Evolutionary conservation across 2,329 filamentous ascomycete genomes (phyloP).

Genomic region (Epichloe coenophiala): DNA sequence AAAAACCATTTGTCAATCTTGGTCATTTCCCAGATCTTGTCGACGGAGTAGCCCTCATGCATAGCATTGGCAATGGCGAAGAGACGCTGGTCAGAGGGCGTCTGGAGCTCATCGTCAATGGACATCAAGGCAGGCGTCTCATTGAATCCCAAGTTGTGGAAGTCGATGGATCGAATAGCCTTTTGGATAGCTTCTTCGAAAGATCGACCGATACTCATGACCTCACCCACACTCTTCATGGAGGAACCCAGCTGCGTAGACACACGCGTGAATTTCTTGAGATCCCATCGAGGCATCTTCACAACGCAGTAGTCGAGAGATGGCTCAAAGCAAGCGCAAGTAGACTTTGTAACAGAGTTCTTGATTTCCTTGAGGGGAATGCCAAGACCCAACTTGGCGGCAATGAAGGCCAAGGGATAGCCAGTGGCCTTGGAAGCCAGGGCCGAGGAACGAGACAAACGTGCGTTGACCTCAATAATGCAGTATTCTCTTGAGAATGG

Average conservation of each 20-base stretch:
- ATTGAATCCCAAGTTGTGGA: constrained; percentile 88
- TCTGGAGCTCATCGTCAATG: constrained; percentile 91
- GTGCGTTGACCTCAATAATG: constrained; percentile 97
- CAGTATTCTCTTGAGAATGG: constrained; percentile 93
- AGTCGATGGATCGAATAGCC: constrained; percentile 89
- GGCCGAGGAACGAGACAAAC: constrained; percentile 88
- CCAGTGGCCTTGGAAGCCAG: constrained; percentile 94
- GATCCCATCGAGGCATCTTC: constrained; percentile 97
- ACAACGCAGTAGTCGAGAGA: constrained; percentile 97
- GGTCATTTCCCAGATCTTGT: constrained; percentile 97
- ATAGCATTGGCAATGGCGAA: constrained; percentile 98
- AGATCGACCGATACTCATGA: constrained; percentile 93
- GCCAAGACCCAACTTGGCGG: constrained; percentile 86
- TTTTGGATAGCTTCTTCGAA: constrained; percentile 99
- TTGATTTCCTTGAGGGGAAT: constrained; percentile 94
- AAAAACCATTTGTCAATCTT: constrained; percentile 99
- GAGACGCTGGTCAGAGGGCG: constrained; percentile 89
- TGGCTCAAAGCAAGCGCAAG: constrained; percentile 95
- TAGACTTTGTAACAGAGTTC: constrained; percentile 90
- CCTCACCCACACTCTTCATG: constrained; percentile 99
- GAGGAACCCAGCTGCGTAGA: constrained; percentile 92
- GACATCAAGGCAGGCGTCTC: constrained; percentile 87
- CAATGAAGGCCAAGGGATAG: constrained; percentile 91
- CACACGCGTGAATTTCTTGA: constrained; percentile 97
- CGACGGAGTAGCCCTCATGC: constrained; percentile 82